phyloP scores from a whole-genome alignment of 179 eudicot genomes.

The Heliamphora pulchella region DNA sequence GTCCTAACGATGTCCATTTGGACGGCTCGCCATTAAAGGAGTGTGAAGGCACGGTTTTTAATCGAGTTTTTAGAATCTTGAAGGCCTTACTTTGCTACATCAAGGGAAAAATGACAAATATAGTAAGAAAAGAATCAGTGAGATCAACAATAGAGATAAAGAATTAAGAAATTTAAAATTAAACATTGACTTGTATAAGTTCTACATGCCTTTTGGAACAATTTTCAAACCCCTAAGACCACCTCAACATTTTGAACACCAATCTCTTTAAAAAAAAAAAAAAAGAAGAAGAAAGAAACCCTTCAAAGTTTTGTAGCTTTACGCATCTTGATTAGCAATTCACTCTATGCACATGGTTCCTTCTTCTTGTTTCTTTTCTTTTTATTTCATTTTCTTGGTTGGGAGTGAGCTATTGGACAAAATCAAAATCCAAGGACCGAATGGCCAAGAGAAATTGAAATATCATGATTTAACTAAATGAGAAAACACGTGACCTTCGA shows the following conservation, averaged over 20 bases:
- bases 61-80: constrained; percentile 82
- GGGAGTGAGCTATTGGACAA: no score
- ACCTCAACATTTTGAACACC: not conserved
- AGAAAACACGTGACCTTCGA: not conserved
- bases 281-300: not conserved
- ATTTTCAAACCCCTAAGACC: not conserved
- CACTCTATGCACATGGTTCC: not conserved
- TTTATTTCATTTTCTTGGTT: no score
- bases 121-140: not conserved
- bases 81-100: constrained; percentile 97
- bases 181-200: not conserved
- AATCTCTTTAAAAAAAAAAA: not conserved
- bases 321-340: not conserved
- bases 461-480: not conserved
- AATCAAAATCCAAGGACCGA: not conserved
- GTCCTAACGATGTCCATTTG: constrained; percentile 22
- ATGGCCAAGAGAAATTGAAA: not conserved
- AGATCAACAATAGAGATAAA: not conserved
- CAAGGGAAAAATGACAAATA: not conserved
- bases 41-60: constrained; percentile 84
- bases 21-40: constrained; percentile 53
- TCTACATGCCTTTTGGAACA: not conserved
- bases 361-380: no score
- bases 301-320: not conserved
- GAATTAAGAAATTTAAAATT: not conserved